Base-by-base conservation (phyloP, 164 flowering plant species). In the Sedum album region DNA sequence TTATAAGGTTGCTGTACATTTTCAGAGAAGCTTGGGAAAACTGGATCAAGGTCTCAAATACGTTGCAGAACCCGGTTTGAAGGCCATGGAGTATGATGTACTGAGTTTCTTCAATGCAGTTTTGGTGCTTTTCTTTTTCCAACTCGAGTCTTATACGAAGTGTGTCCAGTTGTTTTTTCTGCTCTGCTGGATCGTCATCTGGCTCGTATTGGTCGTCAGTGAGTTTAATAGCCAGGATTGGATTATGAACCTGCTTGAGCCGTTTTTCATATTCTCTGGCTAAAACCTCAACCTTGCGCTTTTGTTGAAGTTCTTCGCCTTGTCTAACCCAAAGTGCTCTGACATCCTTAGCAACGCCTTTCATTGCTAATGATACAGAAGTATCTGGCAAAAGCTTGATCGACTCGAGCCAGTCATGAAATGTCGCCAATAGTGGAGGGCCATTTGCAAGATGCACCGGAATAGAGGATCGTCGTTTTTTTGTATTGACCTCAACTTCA, bases 301-400 rank as follows among this genome's bases (percentile, higher is more conserved):
- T 93, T 67, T 87, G 97, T 7, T 81, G 84, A 71, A 83, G 93
- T 57, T 93, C 97, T 74, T 89, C 85, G 67, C 91, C 93, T 74
- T 91, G 96, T 51, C 87, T 94, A 75, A 65, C 62, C 88, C 87
- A 86, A 72, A 93, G 72, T 10, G 95, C 90, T 65, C 78, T 82
- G 13, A 91, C 79, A 76, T 93, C 96, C 76, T 79, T 85, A 8
- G 79, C 77, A 69, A 90, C 87, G 78, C 88, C 83, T 78, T 82
- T 86, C 73, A 93, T 75, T 6, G 95, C 82, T 74, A 66, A 68
- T 10, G 81, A 26, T 53, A 89, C 97, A 6, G 82, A 64, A 66
- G 78, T 85, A 51, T 93, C 88, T 0, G 94, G 98, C 62, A 93
- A 73, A 51, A 82, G 85, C 65, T 84, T 82, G 67, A 89, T 70